These are phyloP conservation scores for Fusarium anthophilum DNA, from an alignment of 2,329 filamentous ascomycete genomes.

Conservation along the genomic window DNA sequence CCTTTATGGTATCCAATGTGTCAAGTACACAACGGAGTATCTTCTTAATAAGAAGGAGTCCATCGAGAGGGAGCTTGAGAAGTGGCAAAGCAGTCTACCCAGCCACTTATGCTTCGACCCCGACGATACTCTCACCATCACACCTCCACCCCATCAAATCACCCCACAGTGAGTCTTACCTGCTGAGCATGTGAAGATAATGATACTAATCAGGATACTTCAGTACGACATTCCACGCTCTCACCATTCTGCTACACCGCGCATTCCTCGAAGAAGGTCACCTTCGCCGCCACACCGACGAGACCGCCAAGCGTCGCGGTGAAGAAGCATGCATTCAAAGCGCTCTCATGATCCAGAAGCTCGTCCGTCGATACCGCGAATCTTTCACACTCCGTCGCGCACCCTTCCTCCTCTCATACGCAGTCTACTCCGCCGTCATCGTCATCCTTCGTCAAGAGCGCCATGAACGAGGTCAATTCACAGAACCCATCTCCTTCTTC, in stretches of 20 bases:
- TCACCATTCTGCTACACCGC: conserved; percentile 56
- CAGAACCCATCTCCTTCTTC: conserved; percentile 49
- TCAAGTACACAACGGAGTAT: conserved; percentile 41
- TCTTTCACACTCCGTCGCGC: conserved; percentile 52
- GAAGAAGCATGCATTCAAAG: conserved; percentile 46
- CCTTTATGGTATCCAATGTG: conserved; percentile 41
- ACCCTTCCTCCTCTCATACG: conserved; percentile 54
- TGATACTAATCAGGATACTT: conserved; percentile 5
- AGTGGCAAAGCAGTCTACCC: conserved; percentile 40
- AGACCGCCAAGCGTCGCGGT: conserved; percentile 37
- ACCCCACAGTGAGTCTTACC: conserved; percentile 41
- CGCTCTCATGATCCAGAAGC: conserved; percentile 49
- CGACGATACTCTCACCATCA: conserved; percentile 39
- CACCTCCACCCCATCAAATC: conserved; percentile 44
- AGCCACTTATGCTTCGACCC: conserved; percentile 42
- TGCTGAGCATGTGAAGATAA: not conserved
- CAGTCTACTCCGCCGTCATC: conserved; percentile 50
- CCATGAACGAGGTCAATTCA: conserved; percentile 44
- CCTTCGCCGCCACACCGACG: conserved; percentile 42
- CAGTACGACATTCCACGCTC: conserved; percentile 51
- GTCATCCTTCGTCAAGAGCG: conserved; percentile 47
- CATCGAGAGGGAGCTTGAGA: conserved; percentile 41
- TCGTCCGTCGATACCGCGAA: conserved; percentile 49
- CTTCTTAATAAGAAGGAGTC: conserved; percentile 40
- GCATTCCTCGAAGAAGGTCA: conserved; percentile 53